Conservation (phyloP, 2,329 filamentous ascomycete species). For the Blastomyces parvus region DNA sequence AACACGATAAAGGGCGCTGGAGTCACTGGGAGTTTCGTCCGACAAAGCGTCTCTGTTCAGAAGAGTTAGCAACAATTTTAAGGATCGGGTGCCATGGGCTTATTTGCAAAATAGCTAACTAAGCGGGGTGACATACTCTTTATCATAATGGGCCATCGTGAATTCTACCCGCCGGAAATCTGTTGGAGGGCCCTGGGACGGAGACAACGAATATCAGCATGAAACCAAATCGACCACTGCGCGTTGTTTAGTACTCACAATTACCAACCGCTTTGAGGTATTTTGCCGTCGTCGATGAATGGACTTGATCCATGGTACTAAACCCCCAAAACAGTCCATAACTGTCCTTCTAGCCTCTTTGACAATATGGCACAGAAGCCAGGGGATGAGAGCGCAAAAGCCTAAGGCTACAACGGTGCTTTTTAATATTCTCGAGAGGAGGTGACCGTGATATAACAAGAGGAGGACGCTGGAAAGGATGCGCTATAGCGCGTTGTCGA, state of each 20-base stretch:
- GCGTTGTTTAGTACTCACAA: conserved; percentile 2
- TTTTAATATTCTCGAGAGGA: not conserved
- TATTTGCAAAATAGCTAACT: not conserved
- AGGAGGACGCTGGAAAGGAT: not conserved
- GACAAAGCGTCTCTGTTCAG: conserved; percentile 1
- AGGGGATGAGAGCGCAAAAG: not conserved
- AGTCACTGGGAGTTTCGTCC: not conserved
- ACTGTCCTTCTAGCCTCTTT: not conserved
- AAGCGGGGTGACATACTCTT: conserved; percentile 1
- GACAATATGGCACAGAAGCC: not conserved
- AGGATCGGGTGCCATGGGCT: not conserved
- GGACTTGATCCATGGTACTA: conserved; percentile 27
- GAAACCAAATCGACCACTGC: not conserved
- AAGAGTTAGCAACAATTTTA: not conserved
- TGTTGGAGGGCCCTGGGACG: conserved; percentile 31
- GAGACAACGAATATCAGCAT: not conserved
- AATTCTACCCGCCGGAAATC: conserved; percentile 37
- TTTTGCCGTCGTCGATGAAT: conserved; percentile 22
- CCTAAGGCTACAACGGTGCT: not conserved
- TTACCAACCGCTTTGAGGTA: conserved; percentile 5
- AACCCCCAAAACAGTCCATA: conserved; percentile 27
- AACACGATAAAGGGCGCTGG: not conserved
- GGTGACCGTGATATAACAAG: not conserved
- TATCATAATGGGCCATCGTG: conserved; percentile 21
- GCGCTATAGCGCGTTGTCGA: not conserved